phyloP scores from a whole-genome alignment of 1,284 basidiomycete species.

The Leccinum pachyderme region DNA sequence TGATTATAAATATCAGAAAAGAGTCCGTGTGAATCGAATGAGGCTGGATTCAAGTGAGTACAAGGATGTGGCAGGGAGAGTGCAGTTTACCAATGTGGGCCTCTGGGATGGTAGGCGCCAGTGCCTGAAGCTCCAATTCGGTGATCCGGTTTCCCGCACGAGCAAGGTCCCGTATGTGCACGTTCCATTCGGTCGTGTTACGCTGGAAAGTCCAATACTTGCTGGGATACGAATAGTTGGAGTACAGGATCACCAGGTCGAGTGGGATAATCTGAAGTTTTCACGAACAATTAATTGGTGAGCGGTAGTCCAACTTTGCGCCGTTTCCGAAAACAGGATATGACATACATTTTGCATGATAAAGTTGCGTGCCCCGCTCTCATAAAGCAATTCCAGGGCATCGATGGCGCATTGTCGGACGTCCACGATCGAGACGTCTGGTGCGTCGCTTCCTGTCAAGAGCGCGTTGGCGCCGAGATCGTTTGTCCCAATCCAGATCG shows the following conservation, averaged over 20 bases:
- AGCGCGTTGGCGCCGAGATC: constrained; percentile 41
- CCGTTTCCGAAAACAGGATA: not conserved
- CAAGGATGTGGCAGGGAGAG: not conserved
- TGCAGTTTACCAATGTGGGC: constrained; percentile 30
- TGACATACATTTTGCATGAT: constrained; percentile 42
- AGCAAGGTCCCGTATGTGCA: constrained; percentile 46
- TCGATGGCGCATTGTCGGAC: constrained; percentile 40
- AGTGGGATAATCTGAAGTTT: constrained; percentile 46
- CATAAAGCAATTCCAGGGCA: constrained; percentile 39
- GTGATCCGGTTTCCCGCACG: constrained; percentile 43
- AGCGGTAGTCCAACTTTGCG: not conserved
- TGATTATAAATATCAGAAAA: constrained; percentile 35
- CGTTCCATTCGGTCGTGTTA: constrained; percentile 50
- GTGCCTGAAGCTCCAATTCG: constrained; percentile 40
- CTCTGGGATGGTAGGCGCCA: constrained; percentile 34
- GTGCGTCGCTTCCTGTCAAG: constrained; percentile 37
- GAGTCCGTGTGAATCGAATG: constrained; percentile 35
- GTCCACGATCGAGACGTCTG: constrained; percentile 42
- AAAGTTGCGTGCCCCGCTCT: constrained; percentile 45
- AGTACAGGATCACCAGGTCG: constrained; percentile 43
- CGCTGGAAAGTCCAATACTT: constrained; percentile 43
- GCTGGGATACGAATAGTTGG: constrained; percentile 40
- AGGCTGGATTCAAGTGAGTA: constrained; percentile 21
- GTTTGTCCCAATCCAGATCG: constrained; percentile 53
- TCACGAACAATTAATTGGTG: not conserved